Evolutionary conservation across 192 early-diverging fungal species (phyloP).

Genomic region (Phycomyces nitens): DNA sequence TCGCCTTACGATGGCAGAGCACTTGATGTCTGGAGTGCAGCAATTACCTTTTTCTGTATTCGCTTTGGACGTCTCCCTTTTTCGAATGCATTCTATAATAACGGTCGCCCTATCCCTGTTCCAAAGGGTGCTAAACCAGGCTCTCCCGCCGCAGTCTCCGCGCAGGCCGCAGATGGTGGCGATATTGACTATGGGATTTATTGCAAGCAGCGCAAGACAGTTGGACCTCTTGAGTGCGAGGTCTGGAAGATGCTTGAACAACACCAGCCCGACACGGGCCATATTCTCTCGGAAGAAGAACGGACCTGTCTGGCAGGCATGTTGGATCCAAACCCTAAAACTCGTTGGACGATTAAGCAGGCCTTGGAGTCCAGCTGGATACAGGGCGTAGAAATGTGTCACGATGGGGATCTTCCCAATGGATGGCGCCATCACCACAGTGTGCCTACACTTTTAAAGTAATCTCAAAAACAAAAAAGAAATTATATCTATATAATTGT

Average conservation of each 20-base stretch:
- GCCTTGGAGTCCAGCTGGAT: slow-evolving; percentile 41
- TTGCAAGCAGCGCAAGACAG: slow-evolving; percentile 12
- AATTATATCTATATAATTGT: too few relatives aligned
- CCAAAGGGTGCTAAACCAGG: slow-evolving; percentile 7
- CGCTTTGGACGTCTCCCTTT: slow-evolving; percentile 55
- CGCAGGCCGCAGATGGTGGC: slow-evolving; percentile 21
- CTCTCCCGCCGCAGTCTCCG: slow-evolving; percentile 24
- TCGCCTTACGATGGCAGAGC: slow-evolving; percentile 88
- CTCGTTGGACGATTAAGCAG: slow-evolving; percentile 42
- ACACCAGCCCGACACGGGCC: not conserved
- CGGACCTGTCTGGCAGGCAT: slow-evolving; percentile 31
- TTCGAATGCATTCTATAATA: slow-evolving; percentile 9
- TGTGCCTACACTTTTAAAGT: not conserved
- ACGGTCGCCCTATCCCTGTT: not conserved
- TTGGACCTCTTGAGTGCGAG: slow-evolving; percentile 13
- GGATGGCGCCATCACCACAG: slow-evolving; percentile 28
- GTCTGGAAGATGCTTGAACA: slow-evolving; percentile 2
- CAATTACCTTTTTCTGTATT: slow-evolving; percentile 87
- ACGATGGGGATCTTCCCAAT: slow-evolving; percentile 29
- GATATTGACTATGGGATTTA: slow-evolving; percentile 19
- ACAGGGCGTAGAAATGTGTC: slow-evolving; percentile 38
- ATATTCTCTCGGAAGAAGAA: slow-evolving; percentile 17
- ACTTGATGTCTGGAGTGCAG: slow-evolving; percentile 90
- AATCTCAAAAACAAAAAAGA: not conserved
- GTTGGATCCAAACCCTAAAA: slow-evolving; percentile 37